Conservation (phyloP, 306 rosid species). For the Medicago ruthenica region DNA sequence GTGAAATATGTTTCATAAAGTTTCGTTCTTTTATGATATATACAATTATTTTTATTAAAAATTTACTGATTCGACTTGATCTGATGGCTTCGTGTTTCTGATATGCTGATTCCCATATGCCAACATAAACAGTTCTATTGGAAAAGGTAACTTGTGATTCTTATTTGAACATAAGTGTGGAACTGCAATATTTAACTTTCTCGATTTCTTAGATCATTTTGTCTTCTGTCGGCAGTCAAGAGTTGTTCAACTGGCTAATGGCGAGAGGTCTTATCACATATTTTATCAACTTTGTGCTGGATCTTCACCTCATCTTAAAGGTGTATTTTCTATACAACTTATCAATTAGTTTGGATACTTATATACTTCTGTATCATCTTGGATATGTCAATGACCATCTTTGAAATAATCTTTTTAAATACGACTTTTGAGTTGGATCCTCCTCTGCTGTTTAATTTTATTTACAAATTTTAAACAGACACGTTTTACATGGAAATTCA, state of each 20-base stretch:
- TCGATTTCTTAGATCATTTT: slow-evolving; percentile 42
- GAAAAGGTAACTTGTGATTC: slow-evolving; percentile 77
- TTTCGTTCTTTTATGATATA: slow-evolving; percentile 35
- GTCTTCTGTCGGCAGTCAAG: slow-evolving; percentile 76
- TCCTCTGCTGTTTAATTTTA: slow-evolving; percentile 31
- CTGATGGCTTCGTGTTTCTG: slow-evolving; percentile 45
- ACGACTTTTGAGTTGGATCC: slow-evolving; percentile 14
- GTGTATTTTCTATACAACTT: slow-evolving; percentile 47
- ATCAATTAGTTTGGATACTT: slow-evolving; percentile 11
- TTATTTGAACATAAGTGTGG: slow-evolving; percentile 36
- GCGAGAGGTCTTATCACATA: slow-evolving; percentile 88
- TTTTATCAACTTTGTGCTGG: slow-evolving; percentile 98
- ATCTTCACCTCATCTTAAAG: slow-evolving; percentile 76
- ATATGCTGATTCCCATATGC: slow-evolving; percentile 42
- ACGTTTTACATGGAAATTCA: slow-evolving; percentile 25
- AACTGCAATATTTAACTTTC: slow-evolving; percentile 43
- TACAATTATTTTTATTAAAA: slow-evolving; percentile 26
- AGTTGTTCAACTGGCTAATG: slow-evolving; percentile 74
- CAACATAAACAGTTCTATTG: slow-evolving; percentile 63
- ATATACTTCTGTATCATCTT: slow-evolving; percentile 18
- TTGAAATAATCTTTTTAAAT: slow-evolving; percentile 20
- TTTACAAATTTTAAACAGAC: slow-evolving; percentile 27
- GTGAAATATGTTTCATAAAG: slow-evolving; percentile 33
- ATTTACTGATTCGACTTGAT: slow-evolving; percentile 56
- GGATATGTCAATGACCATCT: slow-evolving; percentile 1